Conservation (phyloP, 2,329 filamentous ascomycete species). For the Cryphonectria carpinicola region DNA sequence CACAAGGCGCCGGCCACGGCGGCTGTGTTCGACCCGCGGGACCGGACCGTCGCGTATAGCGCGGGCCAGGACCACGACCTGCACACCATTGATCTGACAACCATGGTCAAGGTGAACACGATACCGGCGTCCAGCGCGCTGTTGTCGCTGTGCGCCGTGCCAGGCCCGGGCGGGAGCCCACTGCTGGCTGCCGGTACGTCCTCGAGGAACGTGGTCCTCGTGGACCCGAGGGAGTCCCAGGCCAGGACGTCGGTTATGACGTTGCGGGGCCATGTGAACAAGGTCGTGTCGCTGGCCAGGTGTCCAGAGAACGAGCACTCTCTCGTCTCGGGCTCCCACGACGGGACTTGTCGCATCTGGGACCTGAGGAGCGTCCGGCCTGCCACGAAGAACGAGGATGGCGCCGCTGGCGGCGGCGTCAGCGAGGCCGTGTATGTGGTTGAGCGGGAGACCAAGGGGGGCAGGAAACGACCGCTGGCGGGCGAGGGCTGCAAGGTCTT, state of each 20-base stretch:
- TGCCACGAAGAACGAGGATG: constrained; percentile 62
- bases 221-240: constrained; percentile 83
- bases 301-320: constrained; percentile 73
- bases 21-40: constrained; percentile 81
- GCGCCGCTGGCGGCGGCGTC: constrained; percentile 62
- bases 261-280: constrained; percentile 86
- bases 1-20: constrained; percentile 78
- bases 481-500: constrained; percentile 92
- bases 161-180: constrained; percentile 56
- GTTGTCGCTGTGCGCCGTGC: constrained; percentile 76
- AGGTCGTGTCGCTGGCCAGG: constrained; percentile 55
- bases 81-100: constrained; percentile 88
- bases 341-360: constrained; percentile 93
- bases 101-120: constrained; percentile 76
- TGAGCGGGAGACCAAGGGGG: constrained; percentile 71
- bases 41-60: constrained; percentile 88
- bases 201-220: constrained; percentile 85
- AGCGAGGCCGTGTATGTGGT: constrained; percentile 77
- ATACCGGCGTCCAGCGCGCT: constrained; percentile 83
- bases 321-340: constrained; percentile 87
- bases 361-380: constrained; percentile 76
- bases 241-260: constrained; percentile 82
- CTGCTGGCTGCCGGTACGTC: constrained; percentile 76
- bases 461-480: constrained; percentile 65
- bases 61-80: constrained; percentile 89